Evolutionary conservation across 2,329 filamentous ascomycete genomes (phyloP).

Genomic region (Pseudomassariella vexata): DNA sequence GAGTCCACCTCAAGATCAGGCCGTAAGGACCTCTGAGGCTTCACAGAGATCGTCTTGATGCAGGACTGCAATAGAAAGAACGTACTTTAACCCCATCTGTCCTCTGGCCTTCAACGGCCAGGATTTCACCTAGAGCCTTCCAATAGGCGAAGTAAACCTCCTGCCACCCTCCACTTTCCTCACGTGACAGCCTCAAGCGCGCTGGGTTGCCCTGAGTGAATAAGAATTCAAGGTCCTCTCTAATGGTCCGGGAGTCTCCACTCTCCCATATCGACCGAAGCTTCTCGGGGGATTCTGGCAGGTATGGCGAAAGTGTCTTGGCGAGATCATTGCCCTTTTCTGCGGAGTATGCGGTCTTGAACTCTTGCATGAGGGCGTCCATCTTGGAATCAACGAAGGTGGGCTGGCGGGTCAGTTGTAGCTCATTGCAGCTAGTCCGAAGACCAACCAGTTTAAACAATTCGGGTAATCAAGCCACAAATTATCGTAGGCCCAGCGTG

Average conservation of each 20-base stretch:
- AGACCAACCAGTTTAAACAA: too few species aligned
- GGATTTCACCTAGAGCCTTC: constrained; percentile 71
- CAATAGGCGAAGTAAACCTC: constrained; percentile 82
- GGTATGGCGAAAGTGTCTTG: constrained; percentile 65
- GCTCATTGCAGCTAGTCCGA: too few species aligned
- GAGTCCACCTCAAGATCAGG: too few species aligned
- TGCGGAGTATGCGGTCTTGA: constrained; percentile 59
- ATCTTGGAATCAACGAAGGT: constrained; percentile 36
- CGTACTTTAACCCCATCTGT: constrained; percentile 24
- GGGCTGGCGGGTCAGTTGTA: too few species aligned
- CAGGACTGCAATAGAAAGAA: background rate
- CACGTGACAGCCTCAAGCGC: constrained; percentile 49
- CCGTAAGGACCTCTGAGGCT: too few species aligned
- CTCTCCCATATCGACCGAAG: constrained; percentile 66
- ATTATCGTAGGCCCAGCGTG: too few species aligned
- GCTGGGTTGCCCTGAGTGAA: constrained; percentile 55
- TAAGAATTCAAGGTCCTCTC: constrained; percentile 67
- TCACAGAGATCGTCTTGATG: background rate
- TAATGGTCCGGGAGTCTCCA: constrained; percentile 60
- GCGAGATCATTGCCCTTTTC: constrained; percentile 70
- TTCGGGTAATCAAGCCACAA: too few species aligned
- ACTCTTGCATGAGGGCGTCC: constrained; percentile 69
- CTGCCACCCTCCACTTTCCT: constrained; percentile 75
- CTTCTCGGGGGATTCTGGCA: constrained; percentile 58
- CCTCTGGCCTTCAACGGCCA: constrained; percentile 54